Conservation (phyloP, 2,329 filamentous ascomycete species). For the Trichoderma aggressivum region DNA sequence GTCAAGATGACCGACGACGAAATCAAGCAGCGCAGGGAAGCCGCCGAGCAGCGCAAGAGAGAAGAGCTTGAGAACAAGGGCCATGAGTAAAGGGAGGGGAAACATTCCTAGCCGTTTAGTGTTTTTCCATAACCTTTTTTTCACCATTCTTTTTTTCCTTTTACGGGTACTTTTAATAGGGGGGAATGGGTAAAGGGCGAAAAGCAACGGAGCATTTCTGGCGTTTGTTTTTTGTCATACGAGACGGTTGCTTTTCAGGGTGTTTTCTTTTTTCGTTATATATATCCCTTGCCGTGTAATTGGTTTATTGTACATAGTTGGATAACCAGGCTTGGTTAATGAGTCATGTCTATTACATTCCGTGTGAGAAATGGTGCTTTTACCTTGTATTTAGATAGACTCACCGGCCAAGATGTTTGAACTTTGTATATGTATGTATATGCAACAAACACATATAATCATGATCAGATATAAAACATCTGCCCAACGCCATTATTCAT, state of each 20-base stretch:
- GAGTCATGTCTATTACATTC: slow-evolving; percentile 1
- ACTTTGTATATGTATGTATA: neutral
- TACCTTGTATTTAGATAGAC: neutral
- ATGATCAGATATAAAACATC: neutral
- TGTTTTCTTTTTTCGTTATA: neutral
- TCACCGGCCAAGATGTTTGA: neutral
- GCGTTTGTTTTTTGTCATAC: neutral
- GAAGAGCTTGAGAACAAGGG: neutral
- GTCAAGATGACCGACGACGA: slow-evolving; percentile 40
- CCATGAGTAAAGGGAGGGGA: neutral
- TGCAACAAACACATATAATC: neutral
- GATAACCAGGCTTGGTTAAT: slow-evolving; percentile 10
- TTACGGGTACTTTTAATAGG: neutral
- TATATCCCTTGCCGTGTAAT: neutral
- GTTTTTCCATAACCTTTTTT: neutral
- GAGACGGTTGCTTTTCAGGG: neutral
- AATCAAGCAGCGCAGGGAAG: slow-evolving; percentile 25
- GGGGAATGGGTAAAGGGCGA: neutral
- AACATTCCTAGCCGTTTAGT: neutral
- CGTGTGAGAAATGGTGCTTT: neutral
- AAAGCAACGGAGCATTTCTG: slow-evolving; percentile 1
- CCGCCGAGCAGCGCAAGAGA: slow-evolving; percentile 28
- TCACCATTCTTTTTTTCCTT: neutral
- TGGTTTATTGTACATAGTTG: slow-evolving; percentile 9
- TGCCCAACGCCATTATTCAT: neutral